These are phyloP conservation scores for Rhododendron simsii DNA, from an alignment of 148 eudicot genomes.

Conservation along the genomic window DNA sequence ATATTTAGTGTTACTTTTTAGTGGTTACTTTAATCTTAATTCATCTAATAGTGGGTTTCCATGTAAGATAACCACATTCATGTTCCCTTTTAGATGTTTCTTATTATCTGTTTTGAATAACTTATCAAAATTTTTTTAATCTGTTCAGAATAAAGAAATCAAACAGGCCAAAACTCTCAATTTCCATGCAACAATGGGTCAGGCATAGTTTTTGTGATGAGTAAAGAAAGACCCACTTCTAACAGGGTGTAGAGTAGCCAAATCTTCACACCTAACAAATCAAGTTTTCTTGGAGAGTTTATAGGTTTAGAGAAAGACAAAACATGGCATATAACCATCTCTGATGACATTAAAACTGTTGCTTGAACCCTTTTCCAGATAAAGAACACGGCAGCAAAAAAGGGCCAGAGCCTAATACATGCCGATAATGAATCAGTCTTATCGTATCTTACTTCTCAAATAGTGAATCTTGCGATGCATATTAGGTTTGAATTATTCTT, in stretches of 20 bases:
- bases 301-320: not conserved
- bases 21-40: no score
- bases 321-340: not conserved
- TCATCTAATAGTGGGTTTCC: no score
- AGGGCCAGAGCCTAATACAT: not conserved
- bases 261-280: not conserved
- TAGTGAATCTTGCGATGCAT: not conserved
- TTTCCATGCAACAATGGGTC: no score
- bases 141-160: no score
- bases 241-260: not conserved
- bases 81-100: no score
- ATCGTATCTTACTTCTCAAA: not conserved
- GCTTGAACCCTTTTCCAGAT: not conserved
- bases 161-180: no score
- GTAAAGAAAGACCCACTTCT: no score
- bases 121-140: no score
- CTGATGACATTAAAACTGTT: not conserved
- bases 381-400: not conserved
- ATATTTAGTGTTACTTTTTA: no score
- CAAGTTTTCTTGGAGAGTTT: not conserved
- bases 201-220: no score
- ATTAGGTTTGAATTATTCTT: not conserved
- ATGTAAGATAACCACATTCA: no score
- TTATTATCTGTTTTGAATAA: no score
- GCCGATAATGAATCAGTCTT: not conserved